Conservation (phyloP, 2,329 filamentous ascomycete genomes). For the Exophiala xenobiotica region DNA sequence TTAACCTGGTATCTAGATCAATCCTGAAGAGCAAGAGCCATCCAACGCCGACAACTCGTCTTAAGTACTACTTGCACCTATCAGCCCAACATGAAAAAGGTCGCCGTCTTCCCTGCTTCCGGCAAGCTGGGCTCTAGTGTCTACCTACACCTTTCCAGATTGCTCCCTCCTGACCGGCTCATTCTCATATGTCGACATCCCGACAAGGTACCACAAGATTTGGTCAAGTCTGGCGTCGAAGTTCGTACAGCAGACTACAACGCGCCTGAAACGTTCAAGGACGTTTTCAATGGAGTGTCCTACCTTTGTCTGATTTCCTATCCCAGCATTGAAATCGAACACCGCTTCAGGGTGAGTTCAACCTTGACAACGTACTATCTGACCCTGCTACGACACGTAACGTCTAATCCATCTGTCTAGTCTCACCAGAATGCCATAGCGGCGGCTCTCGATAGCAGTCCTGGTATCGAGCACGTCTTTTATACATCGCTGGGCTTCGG, state of each 20-base stretch:
- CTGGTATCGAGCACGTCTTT: constrained; percentile 25
- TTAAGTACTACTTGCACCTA: too few relatives aligned
- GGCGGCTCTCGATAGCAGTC: constrained; percentile 6
- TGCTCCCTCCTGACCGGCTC: neutral
- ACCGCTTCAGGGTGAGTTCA: constrained; percentile 34
- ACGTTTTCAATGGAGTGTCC: constrained; percentile 51
- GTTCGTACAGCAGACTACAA: constrained; percentile 47
- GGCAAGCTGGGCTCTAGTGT: neutral
- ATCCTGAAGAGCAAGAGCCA: too few relatives aligned
- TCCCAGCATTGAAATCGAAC: constrained; percentile 49
- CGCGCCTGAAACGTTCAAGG: constrained; percentile 43
- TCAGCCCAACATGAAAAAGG: neutral
- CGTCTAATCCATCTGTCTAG: too few relatives aligned
- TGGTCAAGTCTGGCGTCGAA: neutral
- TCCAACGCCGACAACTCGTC: too few relatives aligned
- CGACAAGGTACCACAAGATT: neutral
- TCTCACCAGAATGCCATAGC: constrained; percentile 38
- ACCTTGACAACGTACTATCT: neutral
- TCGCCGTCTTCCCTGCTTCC: constrained; percentile 1
- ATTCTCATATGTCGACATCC: constrained; percentile 2
- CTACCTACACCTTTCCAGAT: neutral
- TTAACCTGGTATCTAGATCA: too few relatives aligned
- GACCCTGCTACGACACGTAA: too few relatives aligned
- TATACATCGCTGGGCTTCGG: constrained; percentile 23
- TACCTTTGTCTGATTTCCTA: constrained; percentile 57